Base-by-base conservation (phyloP, 2,329 filamentous ascomycete species). In the Aplosporella prunicola region DNA sequence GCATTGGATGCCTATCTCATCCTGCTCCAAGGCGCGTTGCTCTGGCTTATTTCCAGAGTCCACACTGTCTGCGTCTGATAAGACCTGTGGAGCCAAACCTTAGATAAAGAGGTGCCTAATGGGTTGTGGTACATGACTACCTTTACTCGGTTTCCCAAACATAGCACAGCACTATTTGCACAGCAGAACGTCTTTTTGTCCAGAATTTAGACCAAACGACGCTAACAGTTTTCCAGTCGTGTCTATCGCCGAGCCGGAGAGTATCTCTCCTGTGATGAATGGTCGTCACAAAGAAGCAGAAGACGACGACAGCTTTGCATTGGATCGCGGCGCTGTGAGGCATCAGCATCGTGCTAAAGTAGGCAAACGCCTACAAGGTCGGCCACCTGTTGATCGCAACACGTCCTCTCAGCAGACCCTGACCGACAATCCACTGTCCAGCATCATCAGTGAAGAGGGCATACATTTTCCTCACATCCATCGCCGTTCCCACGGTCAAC, bases 201-300 rank as follows among this genome's bases (percentile, higher is more conserved):
- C n/a, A n/a, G n/a, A n/a, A n/a, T n/a, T n/a, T n/a, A n/a, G n/a
- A n/a, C n/a, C n/a, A n/a, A n/a, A n/a, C n/a, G n/a, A n/a, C n/a
- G n/a, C n/a, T 41, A 28, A 41, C 29, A 20, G 9, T 20, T 24
- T 34, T 35, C 37, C 45, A 69, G 66, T 60, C 42, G 65, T 68
- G 22, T 63, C 64, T 4, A 68, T 68, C 45, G 62, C 60, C 34
- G 56, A 64, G 22, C 50, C 61, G 20, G 65, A 68, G 43, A 58
- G 56, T 31, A 66, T 67, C 31, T 69, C 66, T 15, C 66, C 67
- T 24, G 46, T 67, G 43, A 60, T 68, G 43, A 58, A 62, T 17
- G 66, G 58, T 16, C 62, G 60, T 36, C 55, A 62, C 41, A 68
- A 68, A 43, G 60, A 63, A 16, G 47, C 60, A 28, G 62, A 67